Evolutionary conservation across 2,329 filamentous ascomycete genomes (phyloP), one percentile per base, ranked within the genome.

Genomic region (Talaromyces amestolkiae): DNA sequence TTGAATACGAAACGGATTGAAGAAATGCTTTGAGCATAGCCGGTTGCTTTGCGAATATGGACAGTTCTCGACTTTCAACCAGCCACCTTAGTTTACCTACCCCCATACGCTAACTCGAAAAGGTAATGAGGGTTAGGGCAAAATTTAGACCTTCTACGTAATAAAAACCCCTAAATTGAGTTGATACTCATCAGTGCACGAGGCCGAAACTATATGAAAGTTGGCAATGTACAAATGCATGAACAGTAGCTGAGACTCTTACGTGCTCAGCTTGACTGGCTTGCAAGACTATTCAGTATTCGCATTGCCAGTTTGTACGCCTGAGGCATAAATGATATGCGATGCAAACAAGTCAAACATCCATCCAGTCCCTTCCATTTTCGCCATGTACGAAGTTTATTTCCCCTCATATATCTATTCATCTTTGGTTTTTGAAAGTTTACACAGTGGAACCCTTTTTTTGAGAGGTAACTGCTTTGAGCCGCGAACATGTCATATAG

Each of bases 281-380:
- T 31, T 5, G 27, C 27, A 31, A 31, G 27, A 31, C 6, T 31
- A 31, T 8, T 31, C 6, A 7, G 7, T 31, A 7, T 31, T 31
- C 27, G 27, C 27, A 31, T 31, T 31, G 27, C 27, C 6, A 31
- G 7, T 31, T 43, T 19, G 0, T 6, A n/a, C 19, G 10, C 11
- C 45, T 47, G 10, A 47, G 43, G 19, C 43, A 13, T 11, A 41
- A 39, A 27, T n/a, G 15, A 22, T 4, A 37, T 17, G 4, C 10
- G 15, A 39, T 58, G 54, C 54, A 58, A 58, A 58, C 53, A 22
- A 58, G 4, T 39, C 53, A 39, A 58, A 58, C n/a, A 58, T 8
- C 9, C 54, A 31, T 22, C 15, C 33, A 24, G 3, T 37, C 39
- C 22, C 13, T 39, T 39, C 31, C 27, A 39, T 51, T 51, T 17